Base-by-base conservation (phyloP, 345 rosid species). In the Punica granatum region DNA sequence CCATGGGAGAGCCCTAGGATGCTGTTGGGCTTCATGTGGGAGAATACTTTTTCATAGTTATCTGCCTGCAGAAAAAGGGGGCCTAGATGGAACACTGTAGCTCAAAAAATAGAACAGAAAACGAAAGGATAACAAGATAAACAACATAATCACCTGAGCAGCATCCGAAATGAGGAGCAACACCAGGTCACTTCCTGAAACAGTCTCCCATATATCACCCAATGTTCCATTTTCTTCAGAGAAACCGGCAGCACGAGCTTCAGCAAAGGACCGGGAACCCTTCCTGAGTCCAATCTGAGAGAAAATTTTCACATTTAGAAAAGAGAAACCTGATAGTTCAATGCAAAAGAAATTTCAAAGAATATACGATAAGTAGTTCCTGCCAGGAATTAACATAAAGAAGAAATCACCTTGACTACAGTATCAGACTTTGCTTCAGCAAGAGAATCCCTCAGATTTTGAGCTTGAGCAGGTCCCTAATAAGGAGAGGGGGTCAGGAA, bases 401-500 rank as follows among this genome's bases (percentile, higher is more conserved):
- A 33, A 54, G 6, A 72, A 43, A 68, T 69, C 69, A 85, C 98
- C 98, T 92, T 92, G 21, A 92, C 96, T 63, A 75, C 78, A 61
- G 88, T 86, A 81, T 86, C 81, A 72, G 96, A 92, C 71, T 86
- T 85, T 35, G 83, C 92, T 69, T 92, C 98, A 31, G 79, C 87
- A 60, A 92, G 90, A 49, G 98, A 92, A 81, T 92, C 98, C 77
- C 92, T 88, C 74, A 92, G 72, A 70, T 88, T 92, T 76, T 92
- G 97, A 64, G 95, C 98, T 83, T 92, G 98, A 48, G 98, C 98
- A 75, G 98, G 98, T 28, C 91, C 95, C 98, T 89, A 66, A 59
- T 25, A 42, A 59, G 56, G 15, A 7, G 1, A 16, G 36, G 19
- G 37, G 28, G 21, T 59, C 41, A 60, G 34, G 18, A 48, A 9